These are phyloP conservation scores for Lachnellula willkommii DNA, from an alignment of 2,329 filamentous ascomycete species.

Conservation along the genomic window DNA sequence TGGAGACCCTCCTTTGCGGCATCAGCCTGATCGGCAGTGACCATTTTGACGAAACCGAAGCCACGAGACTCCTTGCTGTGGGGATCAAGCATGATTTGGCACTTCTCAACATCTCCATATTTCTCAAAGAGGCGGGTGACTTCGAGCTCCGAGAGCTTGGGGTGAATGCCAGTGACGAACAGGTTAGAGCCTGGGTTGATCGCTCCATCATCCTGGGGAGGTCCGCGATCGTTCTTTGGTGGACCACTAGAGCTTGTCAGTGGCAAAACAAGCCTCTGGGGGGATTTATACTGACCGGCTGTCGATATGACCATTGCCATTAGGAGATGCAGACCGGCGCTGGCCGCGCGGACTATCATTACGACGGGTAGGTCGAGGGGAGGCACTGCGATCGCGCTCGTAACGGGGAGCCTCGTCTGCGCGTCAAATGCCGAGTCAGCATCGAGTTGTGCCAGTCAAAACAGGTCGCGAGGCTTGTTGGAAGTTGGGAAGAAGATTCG, in stretches of 20 bases:
- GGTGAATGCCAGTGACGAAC: constrained; percentile 97
- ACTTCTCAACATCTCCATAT: constrained; percentile 97
- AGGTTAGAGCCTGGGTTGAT: constrained; percentile 95
- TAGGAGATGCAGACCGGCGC: constrained; percentile 60
- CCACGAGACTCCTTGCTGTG: constrained; percentile 98
- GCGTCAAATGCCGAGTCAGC: constrained; percentile 20
- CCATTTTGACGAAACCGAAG: constrained; percentile 99
- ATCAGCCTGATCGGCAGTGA: constrained; percentile 88
- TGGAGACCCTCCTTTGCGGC: constrained; percentile 94
- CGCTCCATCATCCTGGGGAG: constrained; percentile 66
- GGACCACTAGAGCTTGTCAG: constrained; percentile 33
- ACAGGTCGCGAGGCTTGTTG: not conserved
- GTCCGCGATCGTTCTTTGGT: constrained; percentile 47
- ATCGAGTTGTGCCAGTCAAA: constrained; percentile 1
- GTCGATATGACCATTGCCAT: constrained; percentile 44
- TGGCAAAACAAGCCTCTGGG: not conserved
- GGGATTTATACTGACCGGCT: constrained; percentile 37
- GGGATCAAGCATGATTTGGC: constrained; percentile 98
- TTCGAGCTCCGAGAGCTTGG: constrained; percentile 81
- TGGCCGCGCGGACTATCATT: constrained; percentile 51
- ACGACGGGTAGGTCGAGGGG: constrained; percentile 51
- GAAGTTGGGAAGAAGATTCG: not conserved
- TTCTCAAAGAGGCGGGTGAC: constrained; percentile 96
- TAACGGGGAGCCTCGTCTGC: constrained; percentile 61
- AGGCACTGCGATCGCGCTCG: constrained; percentile 62